Percentiles rank a stretch among this genome's conserved stretches.
phyloP scores from a whole-genome alignment of 2,329 filamentous ascomycete genomes.

The Beauveria asiatica region DNA sequence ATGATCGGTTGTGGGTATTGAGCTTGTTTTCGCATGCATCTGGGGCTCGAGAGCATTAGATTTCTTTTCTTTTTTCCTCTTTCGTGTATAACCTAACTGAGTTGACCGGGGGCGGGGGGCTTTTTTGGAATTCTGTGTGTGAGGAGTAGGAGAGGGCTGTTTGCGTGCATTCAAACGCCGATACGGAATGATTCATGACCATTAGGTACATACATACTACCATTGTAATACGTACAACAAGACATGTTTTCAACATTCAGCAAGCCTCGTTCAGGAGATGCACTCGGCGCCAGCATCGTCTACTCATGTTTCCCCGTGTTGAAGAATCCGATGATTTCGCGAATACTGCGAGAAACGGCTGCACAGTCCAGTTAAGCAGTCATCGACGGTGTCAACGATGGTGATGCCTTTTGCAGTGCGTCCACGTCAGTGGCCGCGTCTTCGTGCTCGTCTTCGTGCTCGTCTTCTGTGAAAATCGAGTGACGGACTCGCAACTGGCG shows the following conservation, averaged over 20 bases:
- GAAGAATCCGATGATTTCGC: too few species aligned
- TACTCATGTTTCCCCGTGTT: neutral
- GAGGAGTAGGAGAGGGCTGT: neutral
- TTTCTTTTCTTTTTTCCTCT: neutral
- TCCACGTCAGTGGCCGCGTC: too few species aligned
- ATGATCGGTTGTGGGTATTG: neutral
- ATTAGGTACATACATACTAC: conserved; percentile 2
- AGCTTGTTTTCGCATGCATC: neutral
- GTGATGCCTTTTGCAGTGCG: neutral
- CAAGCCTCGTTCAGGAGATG: too few species aligned
- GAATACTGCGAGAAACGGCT: neutral
- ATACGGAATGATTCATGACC: conserved; percentile 8
- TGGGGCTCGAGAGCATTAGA: neutral
- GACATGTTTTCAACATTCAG: neutral
- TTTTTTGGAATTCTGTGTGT: neutral
- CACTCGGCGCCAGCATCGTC: too few species aligned
- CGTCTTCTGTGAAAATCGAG: too few species aligned
- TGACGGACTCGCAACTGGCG: neutral
- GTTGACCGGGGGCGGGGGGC: neutral
- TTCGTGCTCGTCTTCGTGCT: too few species aligned
- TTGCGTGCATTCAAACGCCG: neutral
- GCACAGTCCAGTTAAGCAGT: neutral
- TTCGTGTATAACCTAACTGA: neutral
- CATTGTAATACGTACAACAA: conserved; percentile 6
- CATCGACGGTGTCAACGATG: neutral